Base-by-base conservation (phyloP, 805 yeast species). In the Saccharomycopsis sp. region DNA sequence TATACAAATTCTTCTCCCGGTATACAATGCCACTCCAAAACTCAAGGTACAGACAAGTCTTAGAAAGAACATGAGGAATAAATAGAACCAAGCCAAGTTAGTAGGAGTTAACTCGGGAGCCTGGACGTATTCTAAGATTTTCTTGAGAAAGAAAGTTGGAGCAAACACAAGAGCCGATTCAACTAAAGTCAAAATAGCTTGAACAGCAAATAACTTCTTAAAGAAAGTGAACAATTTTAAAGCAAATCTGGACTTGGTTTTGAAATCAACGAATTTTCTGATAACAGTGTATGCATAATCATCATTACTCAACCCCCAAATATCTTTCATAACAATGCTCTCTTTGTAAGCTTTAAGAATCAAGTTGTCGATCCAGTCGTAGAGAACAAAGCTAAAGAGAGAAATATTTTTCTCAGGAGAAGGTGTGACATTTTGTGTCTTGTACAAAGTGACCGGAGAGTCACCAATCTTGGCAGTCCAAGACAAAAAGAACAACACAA, bases 1-100 rank as follows among this genome's bases (percentile, higher is more conserved):
- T 52, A 90, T 82, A 73, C 97, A 92, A 50, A 92, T 90, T 69
- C 96, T 82, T 75, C 99, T 85, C 59, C 98, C 98, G 59, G 86
- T 75, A 70, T 85, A 94, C 57, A 90, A 77, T 14, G 97, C 88
- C 71, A 90, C 89, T 50, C 97, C 96, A 24, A 83, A 75, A 52
- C 82, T 75, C 34, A 82, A 67, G 15, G 91, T 82, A 51, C 84
- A 82, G 12, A 83, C 56, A 46, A 86, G 69, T 61, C 86, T 82
- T 50, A 82, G 73, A 51, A 79, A 64, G 20, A 91, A 85, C 86
- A 92, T 85, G 60, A 82, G 74, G 57, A 82, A 68, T 21, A 92
- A 94, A 66, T 85, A 89, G 50, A 90, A 78, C 97, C 98, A 94
- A 4, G 97, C 97, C 53, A 92, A 76, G 60, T 79, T 79, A 41